phyloP scores from a whole-genome alignment of 2,329 filamentous ascomycete genomes.

The Sporothrix protearum region DNA sequence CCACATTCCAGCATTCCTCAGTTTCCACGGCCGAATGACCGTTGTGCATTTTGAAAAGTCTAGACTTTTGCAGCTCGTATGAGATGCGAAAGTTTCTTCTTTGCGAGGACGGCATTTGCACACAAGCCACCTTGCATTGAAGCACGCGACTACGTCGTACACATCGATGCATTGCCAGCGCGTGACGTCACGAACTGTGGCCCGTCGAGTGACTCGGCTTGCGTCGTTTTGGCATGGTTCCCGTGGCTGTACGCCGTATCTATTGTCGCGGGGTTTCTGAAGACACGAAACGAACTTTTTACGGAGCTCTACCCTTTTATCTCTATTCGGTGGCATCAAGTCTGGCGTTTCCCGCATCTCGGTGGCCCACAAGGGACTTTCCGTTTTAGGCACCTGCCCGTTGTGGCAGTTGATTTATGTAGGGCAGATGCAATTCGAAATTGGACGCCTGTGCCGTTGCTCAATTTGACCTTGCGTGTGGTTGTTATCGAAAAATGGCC shows the following conservation, averaged over 20 bases:
- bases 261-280: too few species aligned
- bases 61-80: not conserved
- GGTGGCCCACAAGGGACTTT: not conserved
- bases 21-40: not conserved
- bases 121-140: not conserved
- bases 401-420: constrained; percentile 15
- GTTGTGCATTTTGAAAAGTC: not conserved
- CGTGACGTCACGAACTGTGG: not conserved
- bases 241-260: not conserved
- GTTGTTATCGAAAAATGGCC: not conserved
- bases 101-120: not conserved
- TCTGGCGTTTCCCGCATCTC: not conserved
- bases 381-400: constrained; percentile 19
- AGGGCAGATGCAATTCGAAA: not conserved
- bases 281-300: too few species aligned
- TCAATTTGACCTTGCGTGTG: not conserved
- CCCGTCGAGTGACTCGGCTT: not conserved
- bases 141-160: not conserved
- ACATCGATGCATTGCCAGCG: not conserved
- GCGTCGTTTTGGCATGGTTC: not conserved
- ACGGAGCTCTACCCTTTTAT: too few species aligned
- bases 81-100: not conserved
- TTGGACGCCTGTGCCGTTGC: not conserved
- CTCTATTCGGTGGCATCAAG: not conserved
- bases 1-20: not conserved